Evolutionary conservation across 1,139 yeast genomes (phyloP).

Genomic region (Chernovozyma aurita): DNA sequence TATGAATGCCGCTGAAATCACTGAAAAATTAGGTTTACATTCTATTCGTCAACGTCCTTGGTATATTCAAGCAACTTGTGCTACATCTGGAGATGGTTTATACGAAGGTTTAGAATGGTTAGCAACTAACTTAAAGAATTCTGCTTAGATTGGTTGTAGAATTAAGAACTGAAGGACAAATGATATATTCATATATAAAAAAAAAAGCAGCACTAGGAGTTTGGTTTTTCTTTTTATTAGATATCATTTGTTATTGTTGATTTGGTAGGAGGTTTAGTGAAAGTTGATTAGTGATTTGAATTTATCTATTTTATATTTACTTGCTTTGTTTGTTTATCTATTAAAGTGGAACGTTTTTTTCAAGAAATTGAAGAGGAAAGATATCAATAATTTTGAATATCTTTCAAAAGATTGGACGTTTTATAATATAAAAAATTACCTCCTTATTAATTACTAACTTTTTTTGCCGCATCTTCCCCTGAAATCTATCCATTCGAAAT

Average conservation of each 20-base stretch:
- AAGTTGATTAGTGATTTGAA: too few relatives aligned
- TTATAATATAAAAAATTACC: too few relatives aligned
- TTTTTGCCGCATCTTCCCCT: not conserved
- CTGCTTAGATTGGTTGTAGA: too few relatives aligned
- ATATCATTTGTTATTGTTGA: too few relatives aligned
- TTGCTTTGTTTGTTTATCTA: too few relatives aligned
- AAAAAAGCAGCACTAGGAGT: not conserved
- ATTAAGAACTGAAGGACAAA: too few relatives aligned
- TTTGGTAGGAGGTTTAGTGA: too few relatives aligned
- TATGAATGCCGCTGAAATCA: slow-evolving; percentile 42
- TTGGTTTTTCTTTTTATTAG: not conserved
- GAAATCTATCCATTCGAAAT: not conserved
- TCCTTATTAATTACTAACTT: too few relatives aligned
- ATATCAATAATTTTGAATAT: not conserved
- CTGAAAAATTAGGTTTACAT: slow-evolving; percentile 40
- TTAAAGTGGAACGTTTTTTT: too few relatives aligned
- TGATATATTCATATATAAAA: too few relatives aligned
- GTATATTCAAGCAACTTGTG: slow-evolving; percentile 42
- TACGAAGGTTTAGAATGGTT: slow-evolving; percentile 44
- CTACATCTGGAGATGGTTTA: slow-evolving; percentile 41
- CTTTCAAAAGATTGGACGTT: too few relatives aligned
- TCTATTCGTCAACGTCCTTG: slow-evolving; percentile 42
- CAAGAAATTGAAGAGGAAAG: not conserved
- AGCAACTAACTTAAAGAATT: slow-evolving; percentile 32
- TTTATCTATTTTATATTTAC: too few relatives aligned